Base-by-base conservation (phyloP, 1,284 basidiomycete genomes). In the Trametes hirsuta region DNA sequence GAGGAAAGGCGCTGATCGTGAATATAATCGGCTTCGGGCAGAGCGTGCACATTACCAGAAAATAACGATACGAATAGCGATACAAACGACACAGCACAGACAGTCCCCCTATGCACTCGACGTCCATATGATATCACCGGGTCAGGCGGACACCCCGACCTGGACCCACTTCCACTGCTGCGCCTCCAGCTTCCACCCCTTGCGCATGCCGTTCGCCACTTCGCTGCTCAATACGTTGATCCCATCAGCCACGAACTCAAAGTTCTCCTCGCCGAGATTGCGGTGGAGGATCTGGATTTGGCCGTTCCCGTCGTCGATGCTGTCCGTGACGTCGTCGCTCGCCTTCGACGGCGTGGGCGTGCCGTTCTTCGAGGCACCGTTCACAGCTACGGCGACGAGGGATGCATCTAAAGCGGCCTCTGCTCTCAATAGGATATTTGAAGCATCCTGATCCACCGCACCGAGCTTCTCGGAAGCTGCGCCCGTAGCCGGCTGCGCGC, bases 161-260 rank as follows among this genome's bases (percentile, higher is more conserved):
- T 66, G 65, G 42, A 64, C 65, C 66, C 66, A 70, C 60, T 65
- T 66, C 69, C 69, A 70, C 59, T 62, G 64, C 65, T 54, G 55
- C 57, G 65, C 69, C 61, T 68, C 66, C 12, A 70, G 60, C 57
- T 54, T 66, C 62, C 66, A 70, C 25, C 69, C 69, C 56, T 60
- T 65, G 48, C 66, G 60, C 62, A 61, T 65, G 39, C 68, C 68
- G 59, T 67, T 62, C 54, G 55, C 61, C 24, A 61, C 60, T 54
- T 69, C 65, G 48, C 39, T 57, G 57, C 63, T 65, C 49, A 69
- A 44, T 37, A 69, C 50, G 47, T 58, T 49, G 44, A 74, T 60
- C 53, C 71, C 72, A 39, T 70, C 71, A 45, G 58, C 44, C 24
- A 62, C 57, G 58, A 73, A 73, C 49, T 70, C 69, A 42, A 73